Evolutionary conservation across 768 basidiomycete species (phyloP), one percentile per base, ranked within the genome.

Genomic region (Tulasnella sp.): DNA sequence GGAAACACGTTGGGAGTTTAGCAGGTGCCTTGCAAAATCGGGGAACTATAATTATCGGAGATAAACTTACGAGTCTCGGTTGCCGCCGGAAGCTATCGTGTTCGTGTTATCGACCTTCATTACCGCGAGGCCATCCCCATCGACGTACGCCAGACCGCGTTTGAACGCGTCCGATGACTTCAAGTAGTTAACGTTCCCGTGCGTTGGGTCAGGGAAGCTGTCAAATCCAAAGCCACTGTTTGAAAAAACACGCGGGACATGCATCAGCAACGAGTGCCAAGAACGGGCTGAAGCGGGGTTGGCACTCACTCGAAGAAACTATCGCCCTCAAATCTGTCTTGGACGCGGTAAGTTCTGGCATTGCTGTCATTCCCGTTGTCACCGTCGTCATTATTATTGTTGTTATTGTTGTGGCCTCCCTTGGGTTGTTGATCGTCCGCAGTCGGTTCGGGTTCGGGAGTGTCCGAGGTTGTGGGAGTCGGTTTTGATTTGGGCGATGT

Each of bases 141-240:
- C 89, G 40, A 94, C 89, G 83, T 88, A 92, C 3, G 92, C 91
- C 50, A 95, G 89, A 1, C 89, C 88, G 50, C 90, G 87, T 14
- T 85, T 82, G 77, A 85, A 86, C 1, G 93, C 93, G 34, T 90
- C 85, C 2, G 85, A 83, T 83, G 86, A 84, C 44, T 83, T 86
- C 81, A 90, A 86, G 84, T 91, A 95, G 80, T 90, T 88, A 75
- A 95, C 94, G 37, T 86, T 86, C 24, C 94, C 94, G 82, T 90
- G 85, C 0, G 94, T 95, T 3, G 94, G 94, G 85, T 95, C 94
- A 16, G 85, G 20, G 3, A 82, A 85, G 18, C 88, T 88, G 86
- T 90, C 94, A 86, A 93, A 95, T 44, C 91, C 86, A 91, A 92
- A 94, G 69, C 90, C 83, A 74, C 93, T 94, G 83, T n/a, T 83